Conservation (phyloP, 2,329 filamentous ascomycete genomes). For the Ceratocystis cacaofunesta region DNA sequence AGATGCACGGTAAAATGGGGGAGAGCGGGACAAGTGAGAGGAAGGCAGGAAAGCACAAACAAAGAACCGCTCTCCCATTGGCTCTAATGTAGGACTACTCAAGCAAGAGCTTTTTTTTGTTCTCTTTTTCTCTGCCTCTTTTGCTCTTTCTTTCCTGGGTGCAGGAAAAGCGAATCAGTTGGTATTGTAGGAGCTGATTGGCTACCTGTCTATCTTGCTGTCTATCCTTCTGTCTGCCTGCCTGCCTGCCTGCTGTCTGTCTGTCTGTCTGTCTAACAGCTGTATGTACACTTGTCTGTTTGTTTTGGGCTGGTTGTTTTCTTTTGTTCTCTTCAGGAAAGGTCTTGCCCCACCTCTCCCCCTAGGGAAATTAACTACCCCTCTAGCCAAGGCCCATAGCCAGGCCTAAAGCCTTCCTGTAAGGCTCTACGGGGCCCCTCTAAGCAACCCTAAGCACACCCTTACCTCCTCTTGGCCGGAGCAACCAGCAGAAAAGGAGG, state of each 20-base stretch:
- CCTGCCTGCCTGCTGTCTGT: too few relatives aligned
- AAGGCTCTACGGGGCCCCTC: too few relatives aligned
- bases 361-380: not conserved
- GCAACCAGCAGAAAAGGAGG: not conserved
- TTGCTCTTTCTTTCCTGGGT: not conserved
- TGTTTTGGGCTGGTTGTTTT: not conserved
- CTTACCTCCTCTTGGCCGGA: not conserved
- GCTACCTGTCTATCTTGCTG: not conserved
- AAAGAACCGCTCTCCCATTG: not conserved
- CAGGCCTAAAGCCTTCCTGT: not conserved
- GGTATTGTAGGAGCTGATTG: not conserved
- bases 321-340: constrained; percentile 1
- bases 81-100: not conserved
- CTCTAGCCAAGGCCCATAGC: not conserved
- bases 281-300: not conserved
- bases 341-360: not conserved
- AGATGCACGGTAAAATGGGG: not conserved
- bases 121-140: not conserved
- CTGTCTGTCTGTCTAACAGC: not conserved
- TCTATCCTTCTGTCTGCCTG: too few relatives aligned
- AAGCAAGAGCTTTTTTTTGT: not conserved
- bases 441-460: not conserved
- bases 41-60: not conserved
- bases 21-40: not conserved
- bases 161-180: too few relatives aligned